Percentiles rank a stretch among this genome's conserved stretches.
These are phyloP conservation scores for Nepenthes gracilis DNA, from an alignment of 148 eudicot species.

Conservation along the genomic window DNA sequence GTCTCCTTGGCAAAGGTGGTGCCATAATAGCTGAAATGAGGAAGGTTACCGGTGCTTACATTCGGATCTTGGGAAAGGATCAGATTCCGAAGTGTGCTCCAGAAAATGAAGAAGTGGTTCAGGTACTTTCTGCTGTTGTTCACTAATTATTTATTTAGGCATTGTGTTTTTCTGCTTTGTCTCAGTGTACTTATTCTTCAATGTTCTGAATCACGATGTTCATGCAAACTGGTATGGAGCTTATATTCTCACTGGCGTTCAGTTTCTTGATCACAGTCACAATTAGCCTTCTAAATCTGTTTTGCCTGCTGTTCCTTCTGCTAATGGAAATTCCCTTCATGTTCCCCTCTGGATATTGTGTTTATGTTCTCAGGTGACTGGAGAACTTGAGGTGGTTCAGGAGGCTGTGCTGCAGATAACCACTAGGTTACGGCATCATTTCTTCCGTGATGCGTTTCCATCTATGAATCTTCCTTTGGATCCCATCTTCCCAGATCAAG, in stretches of 20 bases:
- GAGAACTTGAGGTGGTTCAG: conserved; percentile 66
- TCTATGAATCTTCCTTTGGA: conserved; percentile 31
- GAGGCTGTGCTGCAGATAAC: conserved; percentile 91
- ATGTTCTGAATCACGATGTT: neutral
- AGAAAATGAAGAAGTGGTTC: conserved; percentile 84
- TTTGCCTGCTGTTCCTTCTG: neutral
- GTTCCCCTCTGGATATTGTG: neutral
- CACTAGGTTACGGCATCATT: conserved; percentile 54
- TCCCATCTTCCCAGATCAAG: conserved; percentile 50
- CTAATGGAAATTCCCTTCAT: neutral
- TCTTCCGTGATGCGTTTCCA: conserved; percentile 84
- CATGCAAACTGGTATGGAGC: no score
- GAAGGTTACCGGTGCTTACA: conserved; percentile 77
- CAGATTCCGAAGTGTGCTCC: conserved; percentile 61
- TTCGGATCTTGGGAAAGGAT: conserved; percentile 74
- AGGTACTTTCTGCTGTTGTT: conserved; percentile 30
- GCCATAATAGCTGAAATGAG: conserved; percentile 85
- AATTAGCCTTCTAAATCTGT: neutral
- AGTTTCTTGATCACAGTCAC: no score
- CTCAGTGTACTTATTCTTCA: neutral
- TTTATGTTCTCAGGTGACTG: conserved; percentile 47
- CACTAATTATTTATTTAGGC: neutral
- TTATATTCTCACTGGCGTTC: no score
- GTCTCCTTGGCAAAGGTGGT: conserved; percentile 94
- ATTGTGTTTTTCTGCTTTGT: no score